Evolutionary conservation across 805 yeast genomes (phyloP), one percentile per base, ranked within the genome.

Genomic region (Yamadazyma sp.): DNA sequence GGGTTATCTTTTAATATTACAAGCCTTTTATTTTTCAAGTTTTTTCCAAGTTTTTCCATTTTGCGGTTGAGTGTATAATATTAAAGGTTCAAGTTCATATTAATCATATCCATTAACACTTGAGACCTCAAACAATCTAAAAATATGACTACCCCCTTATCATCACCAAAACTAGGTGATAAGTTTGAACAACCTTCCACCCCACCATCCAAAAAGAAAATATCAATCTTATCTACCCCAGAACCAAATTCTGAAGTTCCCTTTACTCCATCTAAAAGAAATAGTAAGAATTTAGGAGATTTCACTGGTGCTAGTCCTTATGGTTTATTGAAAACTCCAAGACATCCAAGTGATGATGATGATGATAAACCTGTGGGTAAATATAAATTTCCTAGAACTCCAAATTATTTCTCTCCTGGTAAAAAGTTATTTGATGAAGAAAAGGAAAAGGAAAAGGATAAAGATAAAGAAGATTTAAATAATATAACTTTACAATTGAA

Each of bases 351-450:
- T 16, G 67, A 60, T 37, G 50, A 56, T 12, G 66, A 61, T 30
- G 60, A 53, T 7, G 51, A 49, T 19, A 27, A 27, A 14, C 7
- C 8, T 8, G 47, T 33, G 2, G 29, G 18, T 6, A 47, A 46
- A 13, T 31, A 42, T 20, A 63, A 64, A 40, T 44, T 62, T 21
- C 58, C 57, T 42, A 60, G 59, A 32, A 62, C 70, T 12, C 69
- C 72, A 4, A 65, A 58, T 45, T 67, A 48, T 41, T 64, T 66
- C 42, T 57, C 65, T 21, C 60, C 68, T 2, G 71, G 69, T 4
- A 58, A 53, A 34, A 57, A 58, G 33, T 50, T 65, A 15, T 65
- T 64, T 33, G 49, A 49, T 20, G 65, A 58, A 13, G 66, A 60
- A 9, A 42, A 39, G 22, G 67, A 60, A 25, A 43, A 46, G 7